These are phyloP conservation scores for Ogataea pilisensis DNA, from an alignment of 805 yeast species.

Conservation along the genomic window DNA sequence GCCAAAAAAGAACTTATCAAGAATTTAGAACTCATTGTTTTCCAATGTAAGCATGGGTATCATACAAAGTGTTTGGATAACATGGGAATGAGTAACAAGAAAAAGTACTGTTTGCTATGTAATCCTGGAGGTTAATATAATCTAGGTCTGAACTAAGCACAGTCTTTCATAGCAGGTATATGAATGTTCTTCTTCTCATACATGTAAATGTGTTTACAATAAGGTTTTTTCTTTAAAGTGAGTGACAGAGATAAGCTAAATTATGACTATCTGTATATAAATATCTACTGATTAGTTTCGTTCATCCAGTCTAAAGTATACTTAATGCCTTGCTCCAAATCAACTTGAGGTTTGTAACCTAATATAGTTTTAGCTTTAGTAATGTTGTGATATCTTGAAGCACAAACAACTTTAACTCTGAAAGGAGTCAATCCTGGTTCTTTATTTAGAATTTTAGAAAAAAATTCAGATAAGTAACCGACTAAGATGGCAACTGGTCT, in stretches of 20 bases:
- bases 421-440: conserved; percentile 96
- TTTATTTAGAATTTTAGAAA: conserved; percentile 66
- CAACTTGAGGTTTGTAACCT: conserved; percentile 79
- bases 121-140: conserved; percentile 8
- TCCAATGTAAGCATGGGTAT: conserved; percentile 65
- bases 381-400: conserved; percentile 89
- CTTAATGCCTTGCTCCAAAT: conserved; percentile 72
- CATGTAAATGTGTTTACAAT: too few species aligned
- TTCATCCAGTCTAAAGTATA: conserved; percentile 86
- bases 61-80: conserved; percentile 53
- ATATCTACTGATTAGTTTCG: conserved; percentile 39
- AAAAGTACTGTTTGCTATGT: conserved; percentile 40
- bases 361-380: conserved; percentile 74
- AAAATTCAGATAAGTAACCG: conserved; percentile 77
- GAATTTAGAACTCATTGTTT: conserved; percentile 41
- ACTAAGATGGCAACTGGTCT: conserved; percentile 74
- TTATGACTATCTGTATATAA: not conserved
- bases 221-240: too few species aligned
- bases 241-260: too few species aligned
- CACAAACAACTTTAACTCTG: conserved; percentile 89
- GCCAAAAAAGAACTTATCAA: not conserved
- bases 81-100: conserved; percentile 35
- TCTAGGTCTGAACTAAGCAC: too few species aligned
- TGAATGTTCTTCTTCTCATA: too few species aligned
- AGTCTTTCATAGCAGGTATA: too few species aligned